phyloP scores from a whole-genome alignment of 2,329 filamentous ascomycete species.

The Penicillium thymicola region DNA sequence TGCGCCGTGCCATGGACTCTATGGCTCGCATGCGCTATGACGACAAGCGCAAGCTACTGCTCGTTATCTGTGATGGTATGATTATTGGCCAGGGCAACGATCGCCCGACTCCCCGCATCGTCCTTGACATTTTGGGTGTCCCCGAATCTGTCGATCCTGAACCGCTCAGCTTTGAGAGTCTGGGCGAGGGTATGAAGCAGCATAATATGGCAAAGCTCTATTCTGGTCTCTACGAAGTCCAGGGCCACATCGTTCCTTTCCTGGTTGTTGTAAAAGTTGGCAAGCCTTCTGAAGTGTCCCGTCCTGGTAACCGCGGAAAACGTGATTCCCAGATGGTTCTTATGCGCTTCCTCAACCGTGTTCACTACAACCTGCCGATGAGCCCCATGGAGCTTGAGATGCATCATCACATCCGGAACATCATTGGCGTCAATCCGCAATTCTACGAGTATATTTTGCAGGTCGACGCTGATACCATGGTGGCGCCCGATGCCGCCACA shows the following conservation, averaged over 20 bases:
- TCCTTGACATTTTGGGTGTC: conserved; percentile 94
- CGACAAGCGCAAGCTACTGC: conserved; percentile 92
- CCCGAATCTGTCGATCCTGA: conserved; percentile 92
- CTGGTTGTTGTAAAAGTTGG: conserved; percentile 95
- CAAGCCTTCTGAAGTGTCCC: conserved; percentile 69
- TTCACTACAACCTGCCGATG: conserved; percentile 97
- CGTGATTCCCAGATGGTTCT: conserved; percentile 98
- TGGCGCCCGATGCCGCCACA: conserved; percentile 82
- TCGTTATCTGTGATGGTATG: conserved; percentile 94
- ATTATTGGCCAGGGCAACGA: conserved; percentile 96
- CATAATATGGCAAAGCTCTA: conserved; percentile 99
- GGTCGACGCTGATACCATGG: conserved; percentile 95
- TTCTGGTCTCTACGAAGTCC: conserved; percentile 94
- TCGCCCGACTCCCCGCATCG: conserved; percentile 93
- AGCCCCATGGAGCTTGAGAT: conserved; percentile 95
- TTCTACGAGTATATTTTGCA: conserved; percentile 97
- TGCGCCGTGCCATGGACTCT: conserved; percentile 95
- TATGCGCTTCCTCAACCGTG: conserved; percentile 98
- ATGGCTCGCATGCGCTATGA: conserved; percentile 94
- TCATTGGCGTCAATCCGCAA: conserved; percentile 96
- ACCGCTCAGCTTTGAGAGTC: conserved; percentile 90
- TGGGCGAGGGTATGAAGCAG: conserved; percentile 93
- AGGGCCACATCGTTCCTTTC: conserved; percentile 97
- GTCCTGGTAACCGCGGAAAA: conserved; percentile 94
- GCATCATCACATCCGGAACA: conserved; percentile 97